Percentiles rank a stretch among this genome's conserved stretches.
phyloP scores from a whole-genome alignment of 495 filamentous ascomycete genomes.

The Venustampulla echinocandica region DNA sequence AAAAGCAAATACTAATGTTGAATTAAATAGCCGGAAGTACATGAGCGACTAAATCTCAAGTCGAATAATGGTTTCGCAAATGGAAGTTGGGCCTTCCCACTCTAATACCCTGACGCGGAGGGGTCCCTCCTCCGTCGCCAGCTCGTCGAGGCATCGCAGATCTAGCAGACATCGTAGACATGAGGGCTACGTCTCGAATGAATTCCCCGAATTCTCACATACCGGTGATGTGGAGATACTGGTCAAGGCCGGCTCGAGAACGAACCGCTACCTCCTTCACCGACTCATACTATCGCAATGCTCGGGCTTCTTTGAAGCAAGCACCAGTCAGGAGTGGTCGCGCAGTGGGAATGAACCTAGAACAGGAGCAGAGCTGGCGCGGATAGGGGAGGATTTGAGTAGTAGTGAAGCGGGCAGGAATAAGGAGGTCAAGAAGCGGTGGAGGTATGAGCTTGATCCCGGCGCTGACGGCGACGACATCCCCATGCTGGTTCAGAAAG shows the following conservation, averaged over 20 bases:
- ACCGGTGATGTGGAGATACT: constrained; percentile 87
- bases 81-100: constrained; percentile 43
- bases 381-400: constrained; percentile 49
- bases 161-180: constrained; percentile 68
- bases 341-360: constrained; percentile 31
- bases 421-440: constrained; percentile 47
- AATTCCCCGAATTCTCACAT: constrained; percentile 84
- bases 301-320: constrained; percentile 88
- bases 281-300: constrained; percentile 76
- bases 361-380: constrained; percentile 35
- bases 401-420: constrained; percentile 20
- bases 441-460: constrained; percentile 82
- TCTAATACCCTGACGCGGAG: constrained; percentile 36
- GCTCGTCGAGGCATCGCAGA: constrained; percentile 48
- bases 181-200: constrained; percentile 71
- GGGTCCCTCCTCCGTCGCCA: constrained; percentile 52
- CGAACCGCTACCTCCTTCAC: constrained; percentile 79
- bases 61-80: constrained; percentile 62
- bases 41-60: too few species aligned
- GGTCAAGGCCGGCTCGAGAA: constrained; percentile 57
- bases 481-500: constrained; percentile 82
- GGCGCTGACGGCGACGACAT: constrained; percentile 66
- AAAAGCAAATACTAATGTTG: too few species aligned
- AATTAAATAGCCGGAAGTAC: too few species aligned
- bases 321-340: constrained; percentile 81